Conservation (phyloP, 345 rosid species). For the Raphanus raphanistrum region DNA sequence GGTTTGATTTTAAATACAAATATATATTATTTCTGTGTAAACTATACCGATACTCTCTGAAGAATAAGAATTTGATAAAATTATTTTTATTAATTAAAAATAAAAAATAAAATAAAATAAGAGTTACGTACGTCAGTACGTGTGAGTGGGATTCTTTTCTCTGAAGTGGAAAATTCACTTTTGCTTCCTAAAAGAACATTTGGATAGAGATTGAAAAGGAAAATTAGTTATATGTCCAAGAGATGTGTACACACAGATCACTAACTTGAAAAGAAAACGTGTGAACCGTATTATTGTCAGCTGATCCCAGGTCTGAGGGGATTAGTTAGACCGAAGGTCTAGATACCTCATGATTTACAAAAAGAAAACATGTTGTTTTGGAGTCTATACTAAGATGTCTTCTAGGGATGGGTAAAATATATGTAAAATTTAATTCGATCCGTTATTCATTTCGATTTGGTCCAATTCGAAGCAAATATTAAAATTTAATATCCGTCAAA, state of each 20-base stretch:
- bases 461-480: too few species aligned
- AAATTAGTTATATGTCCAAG: background rate
- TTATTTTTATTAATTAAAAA: background rate
- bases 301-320: too few species aligned
- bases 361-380: background rate
- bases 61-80: background rate
- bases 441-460: too few species aligned
- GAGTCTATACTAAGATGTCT: background rate
- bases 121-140: background rate
- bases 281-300: background rate
- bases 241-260: constrained; percentile 1
- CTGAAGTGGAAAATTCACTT: background rate
- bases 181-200: constrained; percentile 1
- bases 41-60: constrained; percentile 14
- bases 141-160: background rate
- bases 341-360: too few species aligned
- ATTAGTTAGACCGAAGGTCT: too few species aligned
- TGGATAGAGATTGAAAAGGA: constrained; percentile 13
- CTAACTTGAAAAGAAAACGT: background rate
- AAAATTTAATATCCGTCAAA: too few species aligned
- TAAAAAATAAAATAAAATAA: background rate
- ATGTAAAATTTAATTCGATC: too few species aligned
- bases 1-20: constrained; percentile 1
- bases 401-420: too few species aligned
- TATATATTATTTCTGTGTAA: background rate